These are phyloP conservation scores for Solanum hybrid DNA, from an alignment of 305 asterid genomes.

Conservation along the genomic window DNA sequence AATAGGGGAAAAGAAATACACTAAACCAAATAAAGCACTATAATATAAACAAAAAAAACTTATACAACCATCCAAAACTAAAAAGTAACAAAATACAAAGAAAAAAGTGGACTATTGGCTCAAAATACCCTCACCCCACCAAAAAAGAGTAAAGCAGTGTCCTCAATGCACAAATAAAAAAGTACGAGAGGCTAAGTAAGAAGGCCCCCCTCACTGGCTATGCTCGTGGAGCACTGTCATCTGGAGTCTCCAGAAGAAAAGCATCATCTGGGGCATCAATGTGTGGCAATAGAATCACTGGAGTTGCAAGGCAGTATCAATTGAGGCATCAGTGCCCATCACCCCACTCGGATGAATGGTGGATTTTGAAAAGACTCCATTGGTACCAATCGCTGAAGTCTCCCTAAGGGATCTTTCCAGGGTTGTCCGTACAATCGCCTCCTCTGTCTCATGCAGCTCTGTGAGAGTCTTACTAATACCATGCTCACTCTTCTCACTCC, in stretches of 20 bases:
- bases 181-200: background rate
- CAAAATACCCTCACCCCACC: background rate
- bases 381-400: background rate
- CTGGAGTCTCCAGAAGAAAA: background rate
- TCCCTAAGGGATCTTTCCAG: background rate
- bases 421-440: background rate
- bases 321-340: background rate
- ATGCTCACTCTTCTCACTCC: background rate
- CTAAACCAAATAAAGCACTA: background rate
- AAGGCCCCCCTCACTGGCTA: background rate
- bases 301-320: background rate
- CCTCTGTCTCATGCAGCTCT: background rate
- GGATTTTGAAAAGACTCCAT: background rate
- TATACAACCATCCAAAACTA: background rate
- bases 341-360: background rate
- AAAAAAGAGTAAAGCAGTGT: background rate
- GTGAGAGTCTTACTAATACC: background rate
- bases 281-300: background rate
- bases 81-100: background rate
- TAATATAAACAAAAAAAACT: no score
- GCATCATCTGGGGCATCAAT: background rate
- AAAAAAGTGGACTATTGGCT: no score
- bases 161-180: background rate
- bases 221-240: background rate
- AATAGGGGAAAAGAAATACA: no score